Conservation (phyloP, 257 asterid species). For the Buddleja alternifolia region DNA sequence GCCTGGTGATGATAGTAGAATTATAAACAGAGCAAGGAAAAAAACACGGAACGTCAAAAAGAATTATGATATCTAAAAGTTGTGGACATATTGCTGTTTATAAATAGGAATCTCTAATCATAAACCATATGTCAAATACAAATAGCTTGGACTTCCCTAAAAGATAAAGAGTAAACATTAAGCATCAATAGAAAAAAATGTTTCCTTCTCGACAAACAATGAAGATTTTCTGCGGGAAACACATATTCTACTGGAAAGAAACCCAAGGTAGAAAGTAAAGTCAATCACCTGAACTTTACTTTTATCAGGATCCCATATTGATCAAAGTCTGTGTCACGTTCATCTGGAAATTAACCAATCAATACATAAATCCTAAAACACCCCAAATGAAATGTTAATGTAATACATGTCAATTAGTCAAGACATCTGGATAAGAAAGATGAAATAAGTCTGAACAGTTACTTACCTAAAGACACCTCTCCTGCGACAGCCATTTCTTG, state of each 20-base stretch:
- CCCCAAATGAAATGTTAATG: slow-evolving; percentile 20
- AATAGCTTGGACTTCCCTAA: too few species aligned
- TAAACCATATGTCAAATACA: too few species aligned
- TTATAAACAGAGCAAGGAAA: slow-evolving; percentile 17
- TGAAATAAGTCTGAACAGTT: slow-evolving; percentile 5
- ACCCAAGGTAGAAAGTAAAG: slow-evolving; percentile 18
- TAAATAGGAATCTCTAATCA: not conserved
- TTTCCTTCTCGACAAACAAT: slow-evolving; percentile 11
- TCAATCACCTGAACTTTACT: slow-evolving; percentile 89
- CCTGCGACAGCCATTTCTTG: slow-evolving; percentile 99
- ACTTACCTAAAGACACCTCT: slow-evolving; percentile 86
- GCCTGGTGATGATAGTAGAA: slow-evolving; percentile 53
- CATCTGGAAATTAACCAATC: slow-evolving; percentile 57
- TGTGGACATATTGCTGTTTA: not conserved
- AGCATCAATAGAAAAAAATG: not conserved
- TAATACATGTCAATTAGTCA: slow-evolving; percentile 8
- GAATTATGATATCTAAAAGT: not conserved
- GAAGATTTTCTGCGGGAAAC: not conserved
- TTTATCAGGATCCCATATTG: slow-evolving; percentile 88
- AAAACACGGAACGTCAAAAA: not conserved
- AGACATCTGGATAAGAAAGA: slow-evolving; percentile 9
- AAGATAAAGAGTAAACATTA: not conserved
- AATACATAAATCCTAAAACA: slow-evolving; percentile 23
- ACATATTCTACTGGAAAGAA: slow-evolving; percentile 4
- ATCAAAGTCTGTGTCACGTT: slow-evolving; percentile 79